These are phyloP conservation scores for Pyrenochaeta sp. DNA, from an alignment of 2,329 filamentous ascomycete genomes.

Conservation along the genomic window DNA sequence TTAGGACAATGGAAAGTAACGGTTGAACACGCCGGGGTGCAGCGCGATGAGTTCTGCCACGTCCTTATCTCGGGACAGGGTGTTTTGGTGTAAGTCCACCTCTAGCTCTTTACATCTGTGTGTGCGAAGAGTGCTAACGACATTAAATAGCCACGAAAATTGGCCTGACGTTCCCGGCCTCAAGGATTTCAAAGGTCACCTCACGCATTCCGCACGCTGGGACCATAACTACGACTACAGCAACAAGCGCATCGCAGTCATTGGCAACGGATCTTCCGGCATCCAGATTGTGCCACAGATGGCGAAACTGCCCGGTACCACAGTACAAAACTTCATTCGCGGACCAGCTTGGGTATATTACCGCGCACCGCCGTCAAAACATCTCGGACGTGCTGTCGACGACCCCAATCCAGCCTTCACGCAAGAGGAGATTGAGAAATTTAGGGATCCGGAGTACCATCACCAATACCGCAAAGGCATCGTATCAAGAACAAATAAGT, in stretches of 20 bases:
- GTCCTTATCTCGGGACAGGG: constrained; percentile 28
- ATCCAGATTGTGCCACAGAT: constrained; percentile 33
- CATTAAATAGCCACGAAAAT: constrained; percentile 19
- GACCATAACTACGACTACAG: constrained; percentile 47
- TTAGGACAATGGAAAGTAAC: constrained; percentile 49
- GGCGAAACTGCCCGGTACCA: constrained; percentile 26
- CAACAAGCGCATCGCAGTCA: constrained; percentile 29
- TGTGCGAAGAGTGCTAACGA: constrained; percentile 12
- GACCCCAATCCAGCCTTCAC: constrained; percentile 29
- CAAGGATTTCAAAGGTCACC: constrained; percentile 58
- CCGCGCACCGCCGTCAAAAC: constrained; percentile 27
- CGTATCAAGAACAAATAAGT: constrained; percentile 28
- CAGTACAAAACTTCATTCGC: constrained; percentile 31
- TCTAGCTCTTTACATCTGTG: not conserved
- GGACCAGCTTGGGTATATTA: constrained; percentile 32
- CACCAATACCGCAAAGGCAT: constrained; percentile 28
- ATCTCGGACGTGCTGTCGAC: constrained; percentile 32
- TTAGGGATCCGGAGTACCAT: constrained; percentile 24
- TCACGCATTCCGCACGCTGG: constrained; percentile 65
- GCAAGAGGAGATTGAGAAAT: constrained; percentile 25
- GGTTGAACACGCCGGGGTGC: constrained; percentile 30
- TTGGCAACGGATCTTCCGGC: constrained; percentile 29
- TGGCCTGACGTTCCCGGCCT: constrained; percentile 59
- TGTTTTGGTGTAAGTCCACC: constrained; percentile 30
- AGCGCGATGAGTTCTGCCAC: constrained; percentile 23